Percentiles rank a stretch among this genome's conserved stretches.
Evolutionary conservation across 345 rosid genomes (phyloP).

Genomic region (Brassica incana): DNA sequence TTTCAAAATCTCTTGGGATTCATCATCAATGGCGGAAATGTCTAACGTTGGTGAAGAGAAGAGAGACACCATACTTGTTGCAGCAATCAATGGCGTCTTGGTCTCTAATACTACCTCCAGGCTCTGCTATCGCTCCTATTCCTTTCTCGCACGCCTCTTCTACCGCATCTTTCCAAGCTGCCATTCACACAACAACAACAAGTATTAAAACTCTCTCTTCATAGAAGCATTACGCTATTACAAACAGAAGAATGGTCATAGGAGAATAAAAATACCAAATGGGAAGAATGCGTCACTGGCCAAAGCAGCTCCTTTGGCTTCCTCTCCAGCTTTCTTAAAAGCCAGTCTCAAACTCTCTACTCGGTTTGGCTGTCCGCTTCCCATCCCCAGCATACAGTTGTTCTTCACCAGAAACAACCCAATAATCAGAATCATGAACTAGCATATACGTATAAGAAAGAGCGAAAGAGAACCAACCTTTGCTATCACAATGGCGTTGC

Average conservation of each 20-base stretch:
- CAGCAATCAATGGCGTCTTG: conserved; percentile 88
- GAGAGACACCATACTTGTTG: conserved; percentile 80
- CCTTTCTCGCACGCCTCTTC: conserved; percentile 92
- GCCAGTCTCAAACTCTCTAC: conserved; percentile 89
- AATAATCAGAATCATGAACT: not conserved
- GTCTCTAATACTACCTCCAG: conserved; percentile 93
- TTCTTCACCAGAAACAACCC: conserved; percentile 43
- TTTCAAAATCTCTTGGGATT: conserved; percentile 13
- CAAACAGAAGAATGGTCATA: conserved; percentile 2
- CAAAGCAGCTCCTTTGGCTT: conserved; percentile 94
- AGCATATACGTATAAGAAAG: not conserved
- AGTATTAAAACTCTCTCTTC: not conserved
- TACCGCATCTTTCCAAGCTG: conserved; percentile 96
- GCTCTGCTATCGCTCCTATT: conserved; percentile 78
- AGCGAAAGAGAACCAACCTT: conserved; percentile 57
- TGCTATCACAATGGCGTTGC: conserved; percentile 93
- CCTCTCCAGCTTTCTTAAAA: conserved; percentile 82
- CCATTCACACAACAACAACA: conserved; percentile 7
- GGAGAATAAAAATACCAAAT: conserved; percentile 54
- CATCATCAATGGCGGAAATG: conserved; percentile 72
- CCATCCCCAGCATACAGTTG: conserved; percentile 95
- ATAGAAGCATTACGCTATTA: not conserved
- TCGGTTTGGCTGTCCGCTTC: conserved; percentile 97
- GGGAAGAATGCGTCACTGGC: conserved; percentile 99
- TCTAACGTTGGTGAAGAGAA: conserved; percentile 74